Evolutionary conservation across 208 protist genomes (phyloP), one percentile per base, ranked within the genome.

Genomic region (Leishmania tarentolae): DNA sequence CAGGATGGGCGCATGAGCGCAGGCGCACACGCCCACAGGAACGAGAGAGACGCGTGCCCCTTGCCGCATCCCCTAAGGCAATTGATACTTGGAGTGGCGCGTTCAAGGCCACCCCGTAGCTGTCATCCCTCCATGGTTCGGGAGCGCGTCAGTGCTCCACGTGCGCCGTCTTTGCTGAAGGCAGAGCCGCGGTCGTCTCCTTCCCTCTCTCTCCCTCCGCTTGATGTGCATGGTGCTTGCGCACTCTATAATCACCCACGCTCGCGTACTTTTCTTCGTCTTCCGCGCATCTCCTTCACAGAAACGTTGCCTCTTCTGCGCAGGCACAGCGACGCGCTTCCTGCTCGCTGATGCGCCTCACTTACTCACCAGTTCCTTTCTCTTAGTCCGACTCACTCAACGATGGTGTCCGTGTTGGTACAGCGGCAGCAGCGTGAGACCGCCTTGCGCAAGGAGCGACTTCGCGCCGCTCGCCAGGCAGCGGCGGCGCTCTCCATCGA

Each of bases 341-440:
- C n/a, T 24, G 35, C 31, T 52, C 42, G 40, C 40, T 50, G 68
- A 52, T 24, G 6, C 42, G 42, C 42, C 7, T 24, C 42, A 3
- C 19, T 2, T 52, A 31, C 68, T 3, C 37, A 46, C 24, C 68
- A 35, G 13, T 50, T 3, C 15, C 1, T 47, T 21, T 31, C 42
- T 7, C 19, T 9, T 72, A 8, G 68, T 1, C 24, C 42, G 15
- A 24, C 68, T 86, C 75, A 35, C 35, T n/a, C 13, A n/a, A 3
- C 7, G 6, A 95, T 95, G 92, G 92, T 95, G 28, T 86, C 82
- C n/a, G 46, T 95, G 21, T 76, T 89, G 47, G 90, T 91, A n/a
- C 74, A 80, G 69, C 80, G 83, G 19, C 83, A 93, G 83, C 88
- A 93, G 66, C 79, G 82, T 13, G 90, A 93, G 74, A 84, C 79